Conservation (phyloP, 768 basidiomycete genomes). For the Neoboletus magnificus region DNA sequence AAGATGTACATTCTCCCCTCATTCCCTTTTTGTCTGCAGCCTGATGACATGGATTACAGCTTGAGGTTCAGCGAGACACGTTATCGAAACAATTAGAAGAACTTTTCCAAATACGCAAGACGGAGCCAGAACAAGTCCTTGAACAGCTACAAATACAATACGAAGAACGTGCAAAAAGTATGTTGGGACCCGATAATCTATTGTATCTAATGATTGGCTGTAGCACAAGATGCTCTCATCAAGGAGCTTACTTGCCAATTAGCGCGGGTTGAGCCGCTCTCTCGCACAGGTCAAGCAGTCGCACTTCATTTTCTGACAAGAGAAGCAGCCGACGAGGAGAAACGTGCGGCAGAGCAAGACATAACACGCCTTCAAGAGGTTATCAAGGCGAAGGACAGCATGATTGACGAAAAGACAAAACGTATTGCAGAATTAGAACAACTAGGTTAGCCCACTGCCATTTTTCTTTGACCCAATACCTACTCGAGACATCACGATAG, state of each 20-base stretch:
- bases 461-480: not conserved
- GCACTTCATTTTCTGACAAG: constrained; percentile 68
- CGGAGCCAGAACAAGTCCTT: constrained; percentile 61
- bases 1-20: constrained; percentile 16
- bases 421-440: constrained; percentile 47
- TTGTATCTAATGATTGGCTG: constrained; percentile 4
- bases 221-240: constrained; percentile 53
- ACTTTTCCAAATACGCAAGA: constrained; percentile 51
- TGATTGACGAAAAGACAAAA: constrained; percentile 43
- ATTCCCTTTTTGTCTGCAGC: not conserved
- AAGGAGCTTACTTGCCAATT: constrained; percentile 51
- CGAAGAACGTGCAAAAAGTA: constrained; percentile 53
- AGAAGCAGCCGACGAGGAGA: constrained; percentile 71
- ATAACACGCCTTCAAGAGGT: constrained; percentile 41
- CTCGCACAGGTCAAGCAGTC: constrained; percentile 45
- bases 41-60: constrained; percentile 11
- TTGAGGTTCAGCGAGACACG: constrained; percentile 42
- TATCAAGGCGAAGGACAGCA: constrained; percentile 41
- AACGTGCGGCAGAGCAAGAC: constrained; percentile 48
- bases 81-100: constrained; percentile 59
- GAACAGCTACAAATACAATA: constrained; percentile 48
- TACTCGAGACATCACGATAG: constrained; percentile 33
- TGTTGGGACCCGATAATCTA: constrained; percentile 2
- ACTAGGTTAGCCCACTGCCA: constrained; percentile 38
- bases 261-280: constrained; percentile 52